phyloP scores from a whole-genome alignment of 352 stramenopile genomes.

The Peronospora belbahrii region DNA sequence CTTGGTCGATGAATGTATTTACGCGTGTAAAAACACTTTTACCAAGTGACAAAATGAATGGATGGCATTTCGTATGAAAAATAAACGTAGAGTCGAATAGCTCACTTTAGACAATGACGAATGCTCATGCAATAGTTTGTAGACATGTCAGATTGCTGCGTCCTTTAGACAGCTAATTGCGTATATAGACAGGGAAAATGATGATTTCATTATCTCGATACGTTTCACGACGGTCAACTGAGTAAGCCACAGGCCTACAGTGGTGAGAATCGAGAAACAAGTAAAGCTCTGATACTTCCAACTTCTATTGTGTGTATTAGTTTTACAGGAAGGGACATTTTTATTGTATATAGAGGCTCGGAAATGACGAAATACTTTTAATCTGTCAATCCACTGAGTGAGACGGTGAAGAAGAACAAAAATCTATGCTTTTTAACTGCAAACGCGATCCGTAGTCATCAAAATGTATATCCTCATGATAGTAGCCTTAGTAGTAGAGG shows the following conservation, averaged over 20 bases:
- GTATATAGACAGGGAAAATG: too few relatives aligned
- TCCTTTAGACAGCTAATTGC: slow-evolving; percentile 21
- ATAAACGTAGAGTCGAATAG: too few relatives aligned
- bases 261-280: slow-evolving; percentile 86
- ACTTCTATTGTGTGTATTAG: slow-evolving; percentile 13
- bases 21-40: slow-evolving; percentile 13
- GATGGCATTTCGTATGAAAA: background rate
- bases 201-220: slow-evolving; percentile 83
- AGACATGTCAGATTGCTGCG: background rate
- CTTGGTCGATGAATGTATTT: slow-evolving; percentile 11
- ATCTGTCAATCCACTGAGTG: slow-evolving; percentile 75
- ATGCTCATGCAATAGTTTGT: too few relatives aligned
- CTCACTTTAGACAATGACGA: background rate
- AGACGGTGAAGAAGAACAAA: slow-evolving; percentile 64
- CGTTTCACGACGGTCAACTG: slow-evolving; percentile 89
- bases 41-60: slow-evolving; percentile 8
- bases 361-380: slow-evolving; percentile 67
- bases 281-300: slow-evolving; percentile 75
- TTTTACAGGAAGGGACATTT: background rate
- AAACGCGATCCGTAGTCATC: slow-evolving; percentile 32
- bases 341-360: background rate
- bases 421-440: slow-evolving; percentile 85
- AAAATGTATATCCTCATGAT: too few relatives aligned
- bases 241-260: slow-evolving; percentile 44
- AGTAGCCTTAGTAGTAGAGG: too few relatives aligned